Base-by-base conservation (phyloP, 2,329 filamentous ascomycete genomes). In the Myriangium duriaei region DNA sequence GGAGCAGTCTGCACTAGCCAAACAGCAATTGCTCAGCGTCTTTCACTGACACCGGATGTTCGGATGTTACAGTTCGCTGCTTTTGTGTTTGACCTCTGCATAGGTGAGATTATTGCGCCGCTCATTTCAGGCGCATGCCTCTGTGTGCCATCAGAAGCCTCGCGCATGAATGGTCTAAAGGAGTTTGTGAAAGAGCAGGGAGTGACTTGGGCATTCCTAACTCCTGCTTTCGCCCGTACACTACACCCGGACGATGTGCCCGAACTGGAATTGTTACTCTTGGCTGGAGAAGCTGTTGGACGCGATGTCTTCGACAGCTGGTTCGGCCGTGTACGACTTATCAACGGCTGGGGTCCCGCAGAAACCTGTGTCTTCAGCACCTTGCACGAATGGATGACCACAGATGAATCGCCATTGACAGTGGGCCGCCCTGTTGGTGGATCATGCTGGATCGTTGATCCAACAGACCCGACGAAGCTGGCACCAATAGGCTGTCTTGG, bases 1-100 rank as follows among this genome's bases (percentile, higher is more conserved):
- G 59, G 60, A 0, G 67, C 72, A 1, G 61, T 79, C 1, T 69
- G 71, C 1, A 72, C 73, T 3, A 50, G 51, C 39, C 52, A 51
- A 5, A 44, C 28, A 10, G 17, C 34, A 5, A 32, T 36, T 33
- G 39, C 32, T 11, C 33, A 33, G 11, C 19, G 32, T 26, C 30
- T 37, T 10, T 13, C 13, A 2, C 29, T 37, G 7, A 16, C 10
- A 17, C 26, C 12, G 14, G 11, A 32, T 17, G 24, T 31, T 34
- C 16, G 32, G 12, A 13, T n/a, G 21, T 41, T 30, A 39, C 41
- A 42, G 44, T 40, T 19, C 41, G 51, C 21, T 42, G 49, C 34
- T 49, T 46, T 34, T 42, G 54, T 9, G 50, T 55, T 19, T 51
- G 45, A 46, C 14, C 40, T 42, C 13, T 30, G 32, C n/a, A 44